Base-by-base conservation (phyloP, 345 rosid species). In the Diplotaxis tenuifolia region DNA sequence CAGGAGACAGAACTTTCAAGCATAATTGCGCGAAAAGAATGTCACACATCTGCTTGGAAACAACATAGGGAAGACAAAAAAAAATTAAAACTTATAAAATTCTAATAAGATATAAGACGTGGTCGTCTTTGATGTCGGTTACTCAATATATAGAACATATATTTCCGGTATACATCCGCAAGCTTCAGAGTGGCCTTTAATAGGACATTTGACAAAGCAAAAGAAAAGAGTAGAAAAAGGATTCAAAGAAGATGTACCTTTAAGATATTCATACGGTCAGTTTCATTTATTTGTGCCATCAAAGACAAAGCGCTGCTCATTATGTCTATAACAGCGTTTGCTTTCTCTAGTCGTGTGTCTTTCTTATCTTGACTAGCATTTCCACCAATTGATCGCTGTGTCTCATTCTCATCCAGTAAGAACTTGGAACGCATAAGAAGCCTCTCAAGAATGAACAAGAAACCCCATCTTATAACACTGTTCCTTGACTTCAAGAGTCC, bases 371-470 rank as follows among this genome's bases (percentile, higher is more conserved):
- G 80, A 62, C 75, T 75, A 75, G 79, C 74, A 82, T 62, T 74
- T 72, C 68, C 74, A 80, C 79, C 73, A 62, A 70, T 78, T 64
- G 84, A 73, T 12, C 60, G 85, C 79, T 83, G 91, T 83, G 84
- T 82, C 78, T 88, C 96, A 79, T 85, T 82, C 84, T 90, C 96
- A 67, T 95, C 99, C 78, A 95, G 74, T 78, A 95, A 78, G 84
- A 87, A 90, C 75, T 95, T 95, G 80, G 96, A 92, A 31, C 92
- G 86, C 91, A 90, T 88, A 67, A 95, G 99, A 87, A 95, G 96
- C 82, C 96, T 86, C 86, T 95, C 97, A 16, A 95, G 82, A 76
- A 95, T 81, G 73, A 86, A 84, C 54, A 95, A 65, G 78, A 95
- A 95, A 28, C 99, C 99, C 93, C 96, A 86, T 79, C 99, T 83